phyloP scores from a whole-genome alignment of 495 filamentous ascomycete genomes.

The Tuber borchii region DNA sequence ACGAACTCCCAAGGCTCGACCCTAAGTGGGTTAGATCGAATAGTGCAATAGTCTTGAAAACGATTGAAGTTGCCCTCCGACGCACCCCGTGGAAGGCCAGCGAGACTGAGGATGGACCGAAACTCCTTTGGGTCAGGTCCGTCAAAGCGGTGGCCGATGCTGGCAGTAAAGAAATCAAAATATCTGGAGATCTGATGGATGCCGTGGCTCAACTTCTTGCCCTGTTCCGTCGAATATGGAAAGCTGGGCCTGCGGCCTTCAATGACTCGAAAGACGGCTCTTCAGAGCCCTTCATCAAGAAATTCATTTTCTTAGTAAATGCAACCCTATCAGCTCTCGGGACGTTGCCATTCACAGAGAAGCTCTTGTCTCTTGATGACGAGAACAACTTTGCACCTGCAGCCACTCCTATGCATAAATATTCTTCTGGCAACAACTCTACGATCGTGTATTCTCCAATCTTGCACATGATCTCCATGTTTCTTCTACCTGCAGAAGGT shows the following conservation, averaged over 20 bases:
- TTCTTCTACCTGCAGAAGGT: conserved; percentile 46
- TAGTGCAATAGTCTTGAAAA: conserved; percentile 53
- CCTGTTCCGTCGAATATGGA: conserved; percentile 63
- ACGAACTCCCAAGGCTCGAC: conserved; percentile 73
- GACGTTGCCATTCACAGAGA: conserved; percentile 70
- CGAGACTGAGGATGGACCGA: conserved; percentile 45
- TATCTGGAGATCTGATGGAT: conserved; percentile 70
- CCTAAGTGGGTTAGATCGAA: conserved; percentile 80
- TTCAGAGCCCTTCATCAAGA: conserved; percentile 53
- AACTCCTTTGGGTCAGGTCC: conserved; percentile 64
- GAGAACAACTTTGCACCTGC: conserved; percentile 44
- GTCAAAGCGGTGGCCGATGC: conserved; percentile 65
- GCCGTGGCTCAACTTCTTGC: conserved; percentile 67
- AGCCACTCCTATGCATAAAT: conserved; percentile 52
- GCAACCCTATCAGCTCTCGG: conserved; percentile 62
- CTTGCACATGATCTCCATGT: conserved; percentile 49
- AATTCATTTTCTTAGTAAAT: conserved; percentile 55
- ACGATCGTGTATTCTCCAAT: conserved; percentile 46
- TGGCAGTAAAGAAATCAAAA: conserved; percentile 82
- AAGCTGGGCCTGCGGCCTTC: conserved; percentile 37
- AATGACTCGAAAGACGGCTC: conserved; percentile 18
- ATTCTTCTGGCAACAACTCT: conserved; percentile 43
- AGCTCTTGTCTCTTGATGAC: conserved; percentile 51
- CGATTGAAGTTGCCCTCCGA: conserved; percentile 58
- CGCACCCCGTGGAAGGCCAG: conserved; percentile 51